Conservation (phyloP, 129 eudicot species). For the Escallonia rubra region DNA sequence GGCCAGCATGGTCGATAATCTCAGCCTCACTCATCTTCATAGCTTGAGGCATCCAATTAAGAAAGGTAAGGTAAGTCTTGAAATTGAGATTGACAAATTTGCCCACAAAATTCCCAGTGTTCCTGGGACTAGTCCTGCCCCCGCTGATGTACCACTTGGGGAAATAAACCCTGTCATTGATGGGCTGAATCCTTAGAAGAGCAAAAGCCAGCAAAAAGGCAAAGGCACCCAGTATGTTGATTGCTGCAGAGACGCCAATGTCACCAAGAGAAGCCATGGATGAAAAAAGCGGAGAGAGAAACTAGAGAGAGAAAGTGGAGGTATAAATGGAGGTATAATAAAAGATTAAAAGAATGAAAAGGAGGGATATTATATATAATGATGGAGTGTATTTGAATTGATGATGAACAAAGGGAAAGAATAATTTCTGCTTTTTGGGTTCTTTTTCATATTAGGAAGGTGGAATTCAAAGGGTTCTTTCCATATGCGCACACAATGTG, state of each 20-base stretch:
- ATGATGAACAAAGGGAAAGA: slow-evolving; percentile 15
- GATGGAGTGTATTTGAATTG: no score
- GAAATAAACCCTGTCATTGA: slow-evolving; percentile 94
- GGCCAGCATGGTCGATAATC: slow-evolving; percentile 85
- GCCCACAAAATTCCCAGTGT: slow-evolving; percentile 58
- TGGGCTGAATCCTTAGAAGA: slow-evolving; percentile 76
- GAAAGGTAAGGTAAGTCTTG: slow-evolving; percentile 77
- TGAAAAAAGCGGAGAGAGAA: neutral
- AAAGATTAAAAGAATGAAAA: neutral
- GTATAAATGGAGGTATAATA: neutral
- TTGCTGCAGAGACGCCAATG: slow-evolving; percentile 83
- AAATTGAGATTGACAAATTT: slow-evolving; percentile 84
- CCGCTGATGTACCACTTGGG: slow-evolving; percentile 92
- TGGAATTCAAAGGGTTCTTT: neutral
- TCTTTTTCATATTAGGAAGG: neutral
- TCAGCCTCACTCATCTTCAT: slow-evolving; percentile 74
- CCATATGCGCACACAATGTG: no score
- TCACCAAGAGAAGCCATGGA: slow-evolving; percentile 81
- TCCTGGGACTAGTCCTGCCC: slow-evolving; percentile 49
- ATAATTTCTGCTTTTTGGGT: slow-evolving; percentile 5
- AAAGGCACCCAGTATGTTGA: slow-evolving; percentile 67
- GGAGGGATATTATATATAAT: neutral
- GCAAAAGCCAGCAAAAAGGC: slow-evolving; percentile 93
- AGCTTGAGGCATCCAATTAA: slow-evolving; percentile 99
- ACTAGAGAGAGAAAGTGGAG: slow-evolving; percentile 10